phyloP scores from a whole-genome alignment of 768 basidiomycete species.

The Lactifluus pinguis region DNA sequence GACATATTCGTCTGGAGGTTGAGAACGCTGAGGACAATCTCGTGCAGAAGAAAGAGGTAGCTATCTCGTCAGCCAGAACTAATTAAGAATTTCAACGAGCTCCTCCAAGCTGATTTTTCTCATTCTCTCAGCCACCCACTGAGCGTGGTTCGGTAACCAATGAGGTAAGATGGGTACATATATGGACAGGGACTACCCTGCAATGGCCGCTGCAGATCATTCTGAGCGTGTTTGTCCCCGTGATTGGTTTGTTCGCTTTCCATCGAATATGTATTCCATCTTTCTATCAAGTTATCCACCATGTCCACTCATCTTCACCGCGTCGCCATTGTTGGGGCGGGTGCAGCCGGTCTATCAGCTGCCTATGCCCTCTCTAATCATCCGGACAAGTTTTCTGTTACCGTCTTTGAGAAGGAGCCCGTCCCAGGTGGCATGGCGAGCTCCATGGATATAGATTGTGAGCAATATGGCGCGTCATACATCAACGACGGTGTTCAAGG shows the following conservation, averaged over 20 bases:
- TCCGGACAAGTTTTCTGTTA: slow-evolving; percentile 26
- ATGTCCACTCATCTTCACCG: not conserved
- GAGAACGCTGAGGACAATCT: slow-evolving; percentile 94
- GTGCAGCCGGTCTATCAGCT: slow-evolving; percentile 17
- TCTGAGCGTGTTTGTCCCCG: slow-evolving; percentile 8
- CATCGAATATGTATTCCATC: not conserved
- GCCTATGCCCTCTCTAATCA: slow-evolving; percentile 29
- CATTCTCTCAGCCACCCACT: not conserved
- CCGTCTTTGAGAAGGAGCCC: slow-evolving; percentile 26
- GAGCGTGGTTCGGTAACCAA: slow-evolving; percentile 48
- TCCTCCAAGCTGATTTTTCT: no score
- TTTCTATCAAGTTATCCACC: not conserved
- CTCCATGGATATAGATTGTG: slow-evolving; percentile 26
- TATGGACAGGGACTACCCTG: not conserved
- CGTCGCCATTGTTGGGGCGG: slow-evolving; percentile 10
- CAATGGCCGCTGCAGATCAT: not conserved
- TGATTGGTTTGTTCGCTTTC: slow-evolving; percentile 3
- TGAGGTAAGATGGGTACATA: slow-evolving; percentile 36
- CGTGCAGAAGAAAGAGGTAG: slow-evolving; percentile 95
- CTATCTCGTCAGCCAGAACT: slow-evolving; percentile 99
- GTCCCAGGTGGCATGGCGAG: slow-evolving; percentile 30
- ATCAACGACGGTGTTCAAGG: slow-evolving; percentile 33
- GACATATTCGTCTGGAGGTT: slow-evolving; percentile 85
- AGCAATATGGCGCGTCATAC: slow-evolving; percentile 27
- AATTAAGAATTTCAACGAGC: slow-evolving; percentile 89